Percentiles rank a stretch among this genome's conserved stretches.
Conservation (phyloP, 2,329 filamentous ascomycete genomes). For the Dothistroma pini region DNA sequence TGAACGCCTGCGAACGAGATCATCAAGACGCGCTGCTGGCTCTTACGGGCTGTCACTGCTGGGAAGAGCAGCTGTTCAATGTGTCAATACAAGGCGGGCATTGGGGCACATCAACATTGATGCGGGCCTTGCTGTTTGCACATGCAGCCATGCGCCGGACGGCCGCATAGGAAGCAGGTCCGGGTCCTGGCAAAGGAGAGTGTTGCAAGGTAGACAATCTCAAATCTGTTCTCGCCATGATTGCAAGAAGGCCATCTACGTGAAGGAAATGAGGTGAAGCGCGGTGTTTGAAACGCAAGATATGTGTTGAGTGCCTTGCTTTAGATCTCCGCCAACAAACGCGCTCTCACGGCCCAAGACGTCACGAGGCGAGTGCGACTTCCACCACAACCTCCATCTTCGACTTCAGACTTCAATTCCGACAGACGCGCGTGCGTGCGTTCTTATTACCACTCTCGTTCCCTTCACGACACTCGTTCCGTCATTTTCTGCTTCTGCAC, state of each 20-base stretch:
- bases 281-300: neutral
- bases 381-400: neutral
- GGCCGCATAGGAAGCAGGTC: neutral
- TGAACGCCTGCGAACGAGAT: slow-evolving; percentile 9
- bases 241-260: neutral
- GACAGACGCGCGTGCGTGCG: neutral
- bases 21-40: slow-evolving; percentile 1
- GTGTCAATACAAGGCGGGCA: too few species aligned
- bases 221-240: neutral
- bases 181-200: neutral
- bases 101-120: neutral
- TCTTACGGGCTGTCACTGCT: neutral
- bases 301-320: neutral
- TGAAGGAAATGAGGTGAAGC: neutral
- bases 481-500: slow-evolving; percentile 5
- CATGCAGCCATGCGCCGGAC: neutral
- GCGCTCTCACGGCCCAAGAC: neutral
- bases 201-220: neutral
- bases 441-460: neutral
- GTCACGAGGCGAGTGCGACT: neutral
- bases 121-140: neutral
- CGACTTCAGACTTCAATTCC: neutral
- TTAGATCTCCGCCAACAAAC: neutral
- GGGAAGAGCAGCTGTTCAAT: neutral
- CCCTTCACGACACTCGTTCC: slow-evolving; percentile 4